These are phyloP conservation scores for Xylaria sp. DNA, from an alignment of 2,329 filamentous ascomycete genomes.

Conservation along the genomic window DNA sequence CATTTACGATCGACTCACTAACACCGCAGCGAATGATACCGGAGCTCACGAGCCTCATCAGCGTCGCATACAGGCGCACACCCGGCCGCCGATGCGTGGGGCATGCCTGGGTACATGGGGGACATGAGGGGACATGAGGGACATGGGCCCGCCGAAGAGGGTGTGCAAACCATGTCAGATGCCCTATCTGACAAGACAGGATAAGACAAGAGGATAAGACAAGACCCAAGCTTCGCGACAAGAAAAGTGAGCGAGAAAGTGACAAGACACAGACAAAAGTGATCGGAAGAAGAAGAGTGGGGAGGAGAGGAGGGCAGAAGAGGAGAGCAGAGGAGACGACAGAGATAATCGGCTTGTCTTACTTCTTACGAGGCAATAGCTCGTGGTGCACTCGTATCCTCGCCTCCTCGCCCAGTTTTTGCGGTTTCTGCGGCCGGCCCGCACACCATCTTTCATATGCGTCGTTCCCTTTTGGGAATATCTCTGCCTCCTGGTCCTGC, in stretches of 20 bases:
- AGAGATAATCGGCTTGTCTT: not conserved
- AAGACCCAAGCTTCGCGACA: not conserved
- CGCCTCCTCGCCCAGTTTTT: slow-evolving; percentile 39
- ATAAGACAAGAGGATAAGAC: not conserved
- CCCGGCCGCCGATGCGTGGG: slow-evolving; percentile 25
- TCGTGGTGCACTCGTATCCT: slow-evolving; percentile 39
- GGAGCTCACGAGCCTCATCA: slow-evolving; percentile 47
- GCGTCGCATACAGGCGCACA: slow-evolving; percentile 43
- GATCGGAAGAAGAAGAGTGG: no score
- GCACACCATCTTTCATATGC: slow-evolving; percentile 46
- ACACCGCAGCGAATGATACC: slow-evolving; percentile 48
- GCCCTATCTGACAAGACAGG: slow-evolving; percentile 37
- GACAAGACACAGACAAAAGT: slow-evolving; percentile 5
- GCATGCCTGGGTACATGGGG: slow-evolving; percentile 16
- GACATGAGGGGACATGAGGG: no score
- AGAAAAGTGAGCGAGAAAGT: slow-evolving; percentile 8
- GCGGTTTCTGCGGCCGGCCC: slow-evolving; percentile 17
- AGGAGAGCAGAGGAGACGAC: not conserved
- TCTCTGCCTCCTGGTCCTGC: not conserved
- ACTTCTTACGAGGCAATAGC: slow-evolving; percentile 13
- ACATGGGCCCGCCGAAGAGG: slow-evolving; percentile 34
- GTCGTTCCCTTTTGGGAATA: slow-evolving; percentile 37
- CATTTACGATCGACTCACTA: slow-evolving; percentile 42
- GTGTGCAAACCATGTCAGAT: slow-evolving; percentile 48
- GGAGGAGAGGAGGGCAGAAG: not conserved